Percentiles rank a stretch among this genome's conserved stretches.
Conservation (phyloP, 2,329 filamentous ascomycete genomes). For the Diaporthe batatas region DNA sequence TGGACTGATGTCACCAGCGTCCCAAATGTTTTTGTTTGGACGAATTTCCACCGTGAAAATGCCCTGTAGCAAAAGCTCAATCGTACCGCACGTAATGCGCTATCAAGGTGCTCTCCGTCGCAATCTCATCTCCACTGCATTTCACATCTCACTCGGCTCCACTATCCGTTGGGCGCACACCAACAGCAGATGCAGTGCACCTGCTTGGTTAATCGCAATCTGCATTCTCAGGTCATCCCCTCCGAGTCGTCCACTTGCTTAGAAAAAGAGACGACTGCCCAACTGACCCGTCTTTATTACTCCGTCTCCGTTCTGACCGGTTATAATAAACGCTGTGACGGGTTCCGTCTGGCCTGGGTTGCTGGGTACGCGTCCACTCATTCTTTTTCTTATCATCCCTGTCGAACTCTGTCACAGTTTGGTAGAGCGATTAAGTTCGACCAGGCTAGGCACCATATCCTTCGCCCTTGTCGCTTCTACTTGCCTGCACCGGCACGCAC, state of each 20-base stretch:
- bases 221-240: neutral
- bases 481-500: slow-evolving; percentile 1
- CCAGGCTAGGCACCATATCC: slow-evolving; percentile 7
- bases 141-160: slow-evolving; percentile 14
- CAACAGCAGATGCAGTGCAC: neutral
- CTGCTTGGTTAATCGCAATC: neutral
- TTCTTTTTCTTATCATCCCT: neutral
- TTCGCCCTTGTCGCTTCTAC: slow-evolving; percentile 1
- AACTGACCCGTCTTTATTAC: neutral
- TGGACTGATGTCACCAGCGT: slow-evolving; percentile 15
- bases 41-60: slow-evolving; percentile 7
- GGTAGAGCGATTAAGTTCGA: slow-evolving; percentile 12
- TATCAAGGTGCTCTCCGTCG: no score
- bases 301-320: neutral
- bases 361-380: no score
- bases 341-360: neutral
- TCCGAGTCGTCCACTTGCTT: neutral
- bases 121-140: slow-evolving; percentile 18
- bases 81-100: neutral
- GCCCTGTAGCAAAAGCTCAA: neutral
- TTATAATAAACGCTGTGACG: neutral
- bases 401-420: slow-evolving; percentile 7
- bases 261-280: neutral
- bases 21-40: slow-evolving; percentile 13
- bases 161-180: neutral